Evolutionary conservation across 1,284 basidiomycete genomes (phyloP), one percentile per base, ranked within the genome.

Genomic region (Boletellus deceptivus): DNA sequence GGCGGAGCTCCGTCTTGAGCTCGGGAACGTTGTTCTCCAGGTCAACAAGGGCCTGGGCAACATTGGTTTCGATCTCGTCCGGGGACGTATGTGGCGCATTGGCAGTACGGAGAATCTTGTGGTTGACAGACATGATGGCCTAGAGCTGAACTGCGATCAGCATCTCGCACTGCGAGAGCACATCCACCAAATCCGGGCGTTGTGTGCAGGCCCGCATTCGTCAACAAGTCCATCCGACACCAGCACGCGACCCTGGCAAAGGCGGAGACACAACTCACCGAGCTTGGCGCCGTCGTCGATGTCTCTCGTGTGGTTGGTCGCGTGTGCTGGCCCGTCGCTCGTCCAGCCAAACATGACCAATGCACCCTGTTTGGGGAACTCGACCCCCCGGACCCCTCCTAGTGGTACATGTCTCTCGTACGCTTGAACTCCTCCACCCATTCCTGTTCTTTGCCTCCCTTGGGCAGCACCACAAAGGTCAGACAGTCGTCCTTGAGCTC

Each of bases 11-110:
- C 55, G 82, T 70, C 88, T 98, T 98, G 77, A 99, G 88, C 75
- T 99, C 97, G 57, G 95, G 91, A 55, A 98, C 95, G 74, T 93
- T 95, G 82, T 88, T 91, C 78, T 99, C 96, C 66, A 99, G 86
- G 82, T 99, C 97, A 64, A 99, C 75, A 64, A 99, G 80, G 52
- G 97, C 95, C 80, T 98, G 96, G 55, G 92, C 96, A 71, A 99
- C 91, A 67, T 76, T 82, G 63, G 81, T 86, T 81, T 99, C 97
- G 49, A 86, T 91, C 77, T 97, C 96, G 73, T 93, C 88, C 58
- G 96, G 93, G 59, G 92, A 68, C 46, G 89, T 89, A 61, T 77
- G 81, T 59, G 96, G 94, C 55, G 97, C 94, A 73, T 98, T 98
- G 71, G 96, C 96, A 64, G 91, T 93, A 69, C 96, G 91, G 70